These are phyloP conservation scores for Zymoseptoria ardabiliae DNA, from an alignment of 2,329 filamentous ascomycete species.

Conservation along the genomic window DNA sequence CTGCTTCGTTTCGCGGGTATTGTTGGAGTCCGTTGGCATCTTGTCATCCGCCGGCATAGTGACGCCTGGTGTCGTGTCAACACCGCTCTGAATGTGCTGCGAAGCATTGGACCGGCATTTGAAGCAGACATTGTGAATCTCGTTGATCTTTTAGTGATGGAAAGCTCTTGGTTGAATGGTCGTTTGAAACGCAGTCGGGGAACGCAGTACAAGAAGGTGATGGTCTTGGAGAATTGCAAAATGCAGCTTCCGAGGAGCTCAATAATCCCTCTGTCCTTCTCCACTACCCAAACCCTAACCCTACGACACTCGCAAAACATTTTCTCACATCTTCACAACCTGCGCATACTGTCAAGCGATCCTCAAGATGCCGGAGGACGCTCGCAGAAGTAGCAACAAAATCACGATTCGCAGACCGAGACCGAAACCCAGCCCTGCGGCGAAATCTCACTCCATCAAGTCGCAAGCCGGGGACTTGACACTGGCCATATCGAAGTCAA, in stretches of 20 bases:
- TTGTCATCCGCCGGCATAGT: neutral
- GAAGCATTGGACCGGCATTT: neutral
- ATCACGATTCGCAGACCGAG: slow-evolving; percentile 1
- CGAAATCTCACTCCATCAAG: neutral
- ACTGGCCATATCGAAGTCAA: slow-evolving; percentile 4
- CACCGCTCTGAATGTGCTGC: neutral
- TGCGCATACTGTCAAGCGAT: neutral
- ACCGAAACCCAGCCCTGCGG: neutral
- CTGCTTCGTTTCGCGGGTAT: neutral
- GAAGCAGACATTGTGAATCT: neutral
- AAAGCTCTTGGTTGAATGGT: no score
- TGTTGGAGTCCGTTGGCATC: slow-evolving; percentile 1
- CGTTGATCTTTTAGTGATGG: no score
- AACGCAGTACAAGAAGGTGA: no score
- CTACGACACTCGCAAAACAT: neutral
- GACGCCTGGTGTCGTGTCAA: neutral
- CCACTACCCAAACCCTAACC: neutral
- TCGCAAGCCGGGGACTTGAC: slow-evolving; percentile 2
- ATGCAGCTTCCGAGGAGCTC: no score
- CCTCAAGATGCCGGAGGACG: neutral
- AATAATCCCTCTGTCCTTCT: no score
- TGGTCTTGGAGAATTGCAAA: no score
- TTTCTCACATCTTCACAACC: neutral
- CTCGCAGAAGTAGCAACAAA: neutral
- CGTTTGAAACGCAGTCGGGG: no score